Percentiles rank a stretch among this genome's conserved stretches.
phyloP scores from a whole-genome alignment of 2,329 filamentous ascomycete species.

The Dothideomycetes sp. region DNA sequence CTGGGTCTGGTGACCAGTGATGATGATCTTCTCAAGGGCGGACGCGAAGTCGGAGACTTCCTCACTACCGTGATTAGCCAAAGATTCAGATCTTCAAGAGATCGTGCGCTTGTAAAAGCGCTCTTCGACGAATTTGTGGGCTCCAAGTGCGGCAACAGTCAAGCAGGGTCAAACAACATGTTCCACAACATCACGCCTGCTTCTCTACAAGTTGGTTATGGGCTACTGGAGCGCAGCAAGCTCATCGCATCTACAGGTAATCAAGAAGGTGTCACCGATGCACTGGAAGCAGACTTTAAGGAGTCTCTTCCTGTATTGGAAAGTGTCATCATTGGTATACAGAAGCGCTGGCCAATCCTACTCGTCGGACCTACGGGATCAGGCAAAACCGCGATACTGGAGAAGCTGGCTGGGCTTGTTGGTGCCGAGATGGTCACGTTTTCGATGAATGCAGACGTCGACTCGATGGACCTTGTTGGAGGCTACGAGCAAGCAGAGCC shows the following conservation, averaged over 20 bases:
- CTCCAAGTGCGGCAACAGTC: background rate
- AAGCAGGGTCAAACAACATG: conserved; percentile 37
- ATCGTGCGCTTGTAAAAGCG: conserved; percentile 53
- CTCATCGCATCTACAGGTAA: background rate
- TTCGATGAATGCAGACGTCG: conserved; percentile 86
- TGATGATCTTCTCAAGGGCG: conserved; percentile 50
- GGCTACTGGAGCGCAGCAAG: conserved; percentile 51
- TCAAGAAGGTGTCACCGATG: background rate
- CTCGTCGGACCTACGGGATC: conserved; percentile 75
- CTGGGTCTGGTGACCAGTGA: conserved; percentile 56
- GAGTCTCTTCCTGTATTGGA: conserved; percentile 62
- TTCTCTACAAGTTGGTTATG: conserved; percentile 70
- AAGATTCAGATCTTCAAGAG: conserved; percentile 64
- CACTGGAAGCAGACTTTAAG: conserved; percentile 4
- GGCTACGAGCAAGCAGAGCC: conserved; percentile 93
- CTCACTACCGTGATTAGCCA: conserved; percentile 75
- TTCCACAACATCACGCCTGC: conserved; percentile 58
- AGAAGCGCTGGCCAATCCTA: conserved; percentile 80
- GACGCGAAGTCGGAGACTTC: conserved; percentile 55
- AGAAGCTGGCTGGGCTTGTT: conserved; percentile 66
- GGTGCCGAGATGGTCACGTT: conserved; percentile 72
- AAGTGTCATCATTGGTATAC: conserved; percentile 75
- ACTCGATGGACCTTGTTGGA: conserved; percentile 93
- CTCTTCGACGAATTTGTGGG: conserved; percentile 44
- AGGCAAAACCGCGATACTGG: conserved; percentile 74